Base-by-base conservation (phyloP, 2,329 filamentous ascomycete species). In the Volutella citrinella region DNA sequence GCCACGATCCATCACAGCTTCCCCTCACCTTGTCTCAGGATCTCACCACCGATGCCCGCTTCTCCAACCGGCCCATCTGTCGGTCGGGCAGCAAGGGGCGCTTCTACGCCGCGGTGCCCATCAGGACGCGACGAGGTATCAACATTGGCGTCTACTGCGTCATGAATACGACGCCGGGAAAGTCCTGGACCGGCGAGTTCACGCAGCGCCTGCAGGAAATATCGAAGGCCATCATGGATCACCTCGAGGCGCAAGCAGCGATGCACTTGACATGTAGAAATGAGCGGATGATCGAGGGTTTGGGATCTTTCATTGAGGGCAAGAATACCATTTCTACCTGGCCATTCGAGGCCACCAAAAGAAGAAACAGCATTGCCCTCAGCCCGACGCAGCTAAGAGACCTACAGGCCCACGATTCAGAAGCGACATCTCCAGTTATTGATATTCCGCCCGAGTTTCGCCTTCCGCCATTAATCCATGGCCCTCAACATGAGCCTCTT, bases 71-170 rank as follows among this genome's bases (percentile, higher is more conserved):
- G 11, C 38, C 50, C 0, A 57, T 51, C 12, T 52, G 54, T 10
- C 43, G 34, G 8, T 33, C 38, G 0, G 49, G 54, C 17, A 45
- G 48, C 0, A 37, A 40, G 3, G 47, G 51, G 12, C 47, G 54
- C 3, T 69, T 69, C 34, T 70, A 68, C 26, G 64, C 64, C 0
- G 65, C 55, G 0, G 61, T 66, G 0, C 66, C 67, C 3, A 65
- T 70, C 10, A 57, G 61, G 0, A 63, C 62, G 0, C 55, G 46
- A 0, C 45, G 54, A 5, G 65, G 64, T 13, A 59, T 69, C 36
- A 64, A 68, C 30, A 69, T 70, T 5, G 67, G 66, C 4, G 59
- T 63, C 1, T 60, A 59, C 9, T 64, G 60, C 26, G 54, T 67
- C 2, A 45, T 59, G 11, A 41, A 48, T 23, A 30, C 24, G 13